Percentiles rank a stretch among this genome's conserved stretches.
Conservation (phyloP, 805 yeast species). For the Saccharomycopsis olivae region DNA sequence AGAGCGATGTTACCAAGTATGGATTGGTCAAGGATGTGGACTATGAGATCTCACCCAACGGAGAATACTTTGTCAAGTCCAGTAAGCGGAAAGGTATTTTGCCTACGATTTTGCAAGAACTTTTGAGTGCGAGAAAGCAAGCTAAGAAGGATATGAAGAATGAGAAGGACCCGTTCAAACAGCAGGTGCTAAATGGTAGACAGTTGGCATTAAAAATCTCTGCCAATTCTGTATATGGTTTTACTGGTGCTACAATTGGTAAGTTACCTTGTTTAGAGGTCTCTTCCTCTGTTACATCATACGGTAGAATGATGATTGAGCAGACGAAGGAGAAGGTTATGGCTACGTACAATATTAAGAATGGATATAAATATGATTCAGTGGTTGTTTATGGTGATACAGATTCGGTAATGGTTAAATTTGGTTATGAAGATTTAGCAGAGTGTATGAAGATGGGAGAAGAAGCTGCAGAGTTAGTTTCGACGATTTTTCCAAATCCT, state of each 20-base stretch:
- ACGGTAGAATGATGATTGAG: constrained; percentile 96
- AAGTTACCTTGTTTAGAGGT: constrained; percentile 94
- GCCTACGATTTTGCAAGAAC: constrained; percentile 85
- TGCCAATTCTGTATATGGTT: constrained; percentile 97
- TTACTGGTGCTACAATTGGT: constrained; percentile 98
- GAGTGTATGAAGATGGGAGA: constrained; percentile 88
- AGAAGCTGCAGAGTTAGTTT: constrained; percentile 86
- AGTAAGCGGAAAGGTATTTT: constrained; percentile 69
- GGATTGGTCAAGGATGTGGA: constrained; percentile 60
- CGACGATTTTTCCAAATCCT: constrained; percentile 68
- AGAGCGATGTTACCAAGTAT: constrained; percentile 54
- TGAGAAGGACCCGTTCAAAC: constrained; percentile 89
- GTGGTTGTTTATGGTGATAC: constrained; percentile 97
- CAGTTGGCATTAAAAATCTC: constrained; percentile 93
- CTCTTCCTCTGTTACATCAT: constrained; percentile 90
- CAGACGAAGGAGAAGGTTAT: constrained; percentile 80
- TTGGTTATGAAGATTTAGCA: constrained; percentile 71
- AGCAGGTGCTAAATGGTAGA: constrained; percentile 92
- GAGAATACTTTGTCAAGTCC: constrained; percentile 77
- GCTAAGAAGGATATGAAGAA: constrained; percentile 86
- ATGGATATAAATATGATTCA: constrained; percentile 79
- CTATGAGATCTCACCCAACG: constrained; percentile 81
- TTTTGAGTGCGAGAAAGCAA: constrained; percentile 81
- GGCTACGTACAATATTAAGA: constrained; percentile 61
- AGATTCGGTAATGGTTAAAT: constrained; percentile 98